These are phyloP conservation scores for Akanthomyces muscarius DNA, from an alignment of 2,329 filamentous ascomycete genomes.

Conservation along the genomic window DNA sequence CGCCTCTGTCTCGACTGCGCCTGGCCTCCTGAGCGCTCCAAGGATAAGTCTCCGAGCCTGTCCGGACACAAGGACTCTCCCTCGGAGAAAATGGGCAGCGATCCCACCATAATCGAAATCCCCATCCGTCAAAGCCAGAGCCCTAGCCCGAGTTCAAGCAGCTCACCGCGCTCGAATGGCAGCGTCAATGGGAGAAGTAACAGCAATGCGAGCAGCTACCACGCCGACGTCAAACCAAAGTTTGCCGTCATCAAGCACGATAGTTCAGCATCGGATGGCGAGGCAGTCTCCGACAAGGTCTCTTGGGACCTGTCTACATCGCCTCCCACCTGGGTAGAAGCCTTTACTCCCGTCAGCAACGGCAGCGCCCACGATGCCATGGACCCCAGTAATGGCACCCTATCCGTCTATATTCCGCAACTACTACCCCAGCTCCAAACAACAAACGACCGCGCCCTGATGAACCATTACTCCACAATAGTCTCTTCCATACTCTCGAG, in stretches of 20 bases:
- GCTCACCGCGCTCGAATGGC: constrained; percentile 19
- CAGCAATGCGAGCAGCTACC: constrained; percentile 20
- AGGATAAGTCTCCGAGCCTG: constrained; percentile 11
- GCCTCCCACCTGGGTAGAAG: constrained; percentile 24
- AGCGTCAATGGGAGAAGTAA: constrained; percentile 19
- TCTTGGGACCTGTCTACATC: constrained; percentile 25
- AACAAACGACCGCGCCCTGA: constrained; percentile 29
- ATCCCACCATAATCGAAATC: constrained; percentile 20
- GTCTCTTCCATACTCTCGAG: constrained; percentile 32
- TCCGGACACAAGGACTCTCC: background rate
- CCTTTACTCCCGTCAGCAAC: constrained; percentile 25
- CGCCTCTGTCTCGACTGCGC: constrained; percentile 32
- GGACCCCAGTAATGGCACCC: constrained; percentile 20
- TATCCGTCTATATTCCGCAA: constrained; percentile 29
- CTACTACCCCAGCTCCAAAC: constrained; percentile 28
- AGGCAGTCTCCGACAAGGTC: constrained; percentile 21
- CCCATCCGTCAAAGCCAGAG: constrained; percentile 23
- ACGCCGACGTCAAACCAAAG: background rate
- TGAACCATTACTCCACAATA: constrained; percentile 34
- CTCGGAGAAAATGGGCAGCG: background rate
- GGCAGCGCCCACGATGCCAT: constrained; percentile 24
- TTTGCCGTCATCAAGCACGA: background rate
- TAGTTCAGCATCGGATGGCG: constrained; percentile 16
- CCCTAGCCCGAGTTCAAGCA: constrained; percentile 15
- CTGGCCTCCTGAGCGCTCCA: constrained; percentile 27